Evolutionary conservation across 306 rosid genomes (phyloP), one percentile per base, ranked within the genome.

Genomic region (Lablab purpureus): DNA sequence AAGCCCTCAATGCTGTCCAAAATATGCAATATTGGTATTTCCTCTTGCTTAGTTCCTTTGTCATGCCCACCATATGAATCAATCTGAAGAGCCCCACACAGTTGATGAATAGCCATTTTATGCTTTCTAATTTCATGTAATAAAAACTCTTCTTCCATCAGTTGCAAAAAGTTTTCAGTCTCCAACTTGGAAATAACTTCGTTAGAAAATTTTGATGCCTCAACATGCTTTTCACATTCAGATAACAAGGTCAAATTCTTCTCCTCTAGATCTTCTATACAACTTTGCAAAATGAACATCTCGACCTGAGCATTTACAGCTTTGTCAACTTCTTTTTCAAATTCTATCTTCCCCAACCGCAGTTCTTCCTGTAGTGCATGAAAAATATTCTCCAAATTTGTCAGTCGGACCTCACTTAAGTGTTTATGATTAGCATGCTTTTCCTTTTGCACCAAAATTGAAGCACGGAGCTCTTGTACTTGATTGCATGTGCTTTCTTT

Each of bases 261-360:
- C 85, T 76, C 91, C 84, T 94, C 97, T 87, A 94, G 82, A 82
- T 92, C 99, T 87, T 94, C 95, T 56, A 92, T 71, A 76, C 91
- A 91, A 80, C 76, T 91, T 86, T 91, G 97, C 87, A 91, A 85
- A 68, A 94, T 83, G 84, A 89, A 94, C 85, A 92, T 90, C 92
- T 94, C 97, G 7, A 94, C 75, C 64, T 94, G 99, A 34, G 94
- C 89, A 83, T 92, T 87, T 43, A 92, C 90, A 43, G 97, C 93
- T 79, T 78, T 92, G 56, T 91, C 97, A 18, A 94, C 91, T 67
- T 90, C 93, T 77, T 88, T 90, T 72, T 91, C 97, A 80, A 91
- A 91, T 81, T 90, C 97, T 75, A 75, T 85, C 92, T 82, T 94
- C 81, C 92, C 91, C 85, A 81, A 55, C 51, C 47, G 82, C 54